Evolutionary conservation across 805 yeast species (phyloP).

Genomic region (Nadsonia fulvescens): DNA sequence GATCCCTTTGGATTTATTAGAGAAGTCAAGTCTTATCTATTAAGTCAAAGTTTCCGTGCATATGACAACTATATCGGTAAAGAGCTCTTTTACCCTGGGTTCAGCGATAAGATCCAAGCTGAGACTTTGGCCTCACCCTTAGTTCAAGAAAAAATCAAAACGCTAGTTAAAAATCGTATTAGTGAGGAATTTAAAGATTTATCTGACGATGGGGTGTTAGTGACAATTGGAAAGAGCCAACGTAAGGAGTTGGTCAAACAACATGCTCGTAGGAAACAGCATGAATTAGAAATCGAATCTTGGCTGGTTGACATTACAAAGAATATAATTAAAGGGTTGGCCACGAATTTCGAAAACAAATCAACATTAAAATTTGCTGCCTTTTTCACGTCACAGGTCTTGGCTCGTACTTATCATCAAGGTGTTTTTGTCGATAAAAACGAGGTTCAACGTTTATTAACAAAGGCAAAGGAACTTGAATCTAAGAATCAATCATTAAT

Average conservation of each 20-base stretch:
- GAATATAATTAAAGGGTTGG: slow-evolving; percentile 16
- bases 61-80: slow-evolving; percentile 22
- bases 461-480: slow-evolving; percentile 18
- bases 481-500: slow-evolving; percentile 21
- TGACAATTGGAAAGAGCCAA: no score
- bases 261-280: no score
- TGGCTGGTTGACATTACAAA: slow-evolving; percentile 18
- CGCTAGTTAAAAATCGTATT: slow-evolving; percentile 17
- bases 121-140: slow-evolving; percentile 16
- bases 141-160: slow-evolving; percentile 15
- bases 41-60: no score
- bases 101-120: slow-evolving; percentile 15
- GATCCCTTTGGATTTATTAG: no score
- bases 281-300: slow-evolving; percentile 12
- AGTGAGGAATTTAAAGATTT: slow-evolving; percentile 16
- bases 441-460: slow-evolving; percentile 19
- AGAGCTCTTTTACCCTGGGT: slow-evolving; percentile 16
- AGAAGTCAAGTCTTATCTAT: no score
- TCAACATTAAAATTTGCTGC: slow-evolving; percentile 17
- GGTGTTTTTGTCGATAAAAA: slow-evolving; percentile 22
- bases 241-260: no score
- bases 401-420: slow-evolving; percentile 23
- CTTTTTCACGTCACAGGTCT: slow-evolving; percentile 21
- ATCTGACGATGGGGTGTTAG: no score
- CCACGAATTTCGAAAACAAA: slow-evolving; percentile 18